These are phyloP conservation scores for Hanseniaspora pseudoguilliermondii DNA, from an alignment of 805 yeast genomes.

Conservation along the genomic window DNA sequence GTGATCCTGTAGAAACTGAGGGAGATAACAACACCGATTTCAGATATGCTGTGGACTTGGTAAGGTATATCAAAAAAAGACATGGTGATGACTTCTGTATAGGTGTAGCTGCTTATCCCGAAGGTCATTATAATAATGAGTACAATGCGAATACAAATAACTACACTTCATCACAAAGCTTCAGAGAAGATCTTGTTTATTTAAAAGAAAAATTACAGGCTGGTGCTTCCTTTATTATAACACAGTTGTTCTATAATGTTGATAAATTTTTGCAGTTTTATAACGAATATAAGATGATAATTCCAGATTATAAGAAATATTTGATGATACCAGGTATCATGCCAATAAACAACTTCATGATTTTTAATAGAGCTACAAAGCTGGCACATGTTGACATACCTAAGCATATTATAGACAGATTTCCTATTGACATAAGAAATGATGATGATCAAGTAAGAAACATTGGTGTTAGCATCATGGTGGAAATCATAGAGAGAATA, in stretches of 20 bases:
- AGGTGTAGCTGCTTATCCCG: conserved; percentile 97
- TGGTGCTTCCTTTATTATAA: conserved; percentile 87
- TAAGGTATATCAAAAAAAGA: conserved; percentile 55
- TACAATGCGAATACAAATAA: conserved; percentile 18
- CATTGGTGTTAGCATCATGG: conserved; percentile 65
- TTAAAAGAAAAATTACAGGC: conserved; percentile 77
- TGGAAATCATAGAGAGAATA: conserved; percentile 49
- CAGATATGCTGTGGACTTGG: conserved; percentile 73
- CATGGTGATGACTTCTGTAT: conserved; percentile 77
- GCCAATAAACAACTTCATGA: conserved; percentile 77
- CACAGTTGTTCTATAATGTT: conserved; percentile 86
- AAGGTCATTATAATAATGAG: conserved; percentile 67
- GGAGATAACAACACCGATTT: conserved; percentile 36
- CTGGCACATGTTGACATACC: conserved; percentile 82
- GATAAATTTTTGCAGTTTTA: conserved; percentile 62
- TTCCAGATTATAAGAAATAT: conserved; percentile 28
- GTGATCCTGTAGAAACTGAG: conserved; percentile 72
- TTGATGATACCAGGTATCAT: conserved; percentile 69
- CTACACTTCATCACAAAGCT: conserved; percentile 38
- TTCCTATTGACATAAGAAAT: conserved; percentile 43
- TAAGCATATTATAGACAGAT: conserved; percentile 33
- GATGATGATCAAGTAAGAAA: conserved; percentile 74
- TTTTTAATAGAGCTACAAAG: conserved; percentile 79
- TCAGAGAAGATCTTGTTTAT: conserved; percentile 58
- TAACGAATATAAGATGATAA: conserved; percentile 33